Evolutionary conservation across 2,329 filamentous ascomycete genomes (phyloP).

Genomic region (Colletotrichum agaves): DNA sequence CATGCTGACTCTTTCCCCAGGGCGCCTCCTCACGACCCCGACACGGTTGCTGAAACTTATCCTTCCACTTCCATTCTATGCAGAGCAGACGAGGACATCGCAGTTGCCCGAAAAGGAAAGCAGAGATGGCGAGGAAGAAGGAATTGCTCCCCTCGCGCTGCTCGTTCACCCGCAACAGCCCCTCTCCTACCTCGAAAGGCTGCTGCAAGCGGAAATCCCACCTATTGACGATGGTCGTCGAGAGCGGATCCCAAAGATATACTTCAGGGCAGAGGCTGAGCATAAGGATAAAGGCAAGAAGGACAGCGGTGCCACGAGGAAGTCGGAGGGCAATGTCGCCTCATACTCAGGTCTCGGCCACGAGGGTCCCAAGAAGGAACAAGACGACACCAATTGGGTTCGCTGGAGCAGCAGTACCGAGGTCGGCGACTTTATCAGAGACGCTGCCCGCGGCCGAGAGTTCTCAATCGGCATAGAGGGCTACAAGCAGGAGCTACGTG

Average conservation of each 20-base stretch:
- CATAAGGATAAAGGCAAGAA: conserved; percentile 51
- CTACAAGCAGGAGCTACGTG: conserved; percentile 70
- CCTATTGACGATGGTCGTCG: conserved; percentile 71
- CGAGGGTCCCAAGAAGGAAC: conserved; percentile 58
- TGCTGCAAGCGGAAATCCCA: conserved; percentile 89
- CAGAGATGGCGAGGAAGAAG: conserved; percentile 34
- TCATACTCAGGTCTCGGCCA: conserved; percentile 77
- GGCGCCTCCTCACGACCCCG: conserved; percentile 83
- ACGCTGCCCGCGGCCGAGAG: conserved; percentile 85
- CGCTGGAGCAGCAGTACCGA: conserved; percentile 91
- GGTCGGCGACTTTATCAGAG: conserved; percentile 92
- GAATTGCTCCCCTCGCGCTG: conserved; percentile 84
- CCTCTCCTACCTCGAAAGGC: conserved; percentile 86
- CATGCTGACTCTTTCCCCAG: conserved; percentile 47
- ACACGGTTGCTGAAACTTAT: conserved; percentile 84
- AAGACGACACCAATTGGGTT: conserved; percentile 69
- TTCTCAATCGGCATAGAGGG: conserved; percentile 88
- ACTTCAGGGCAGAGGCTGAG: conserved; percentile 82
- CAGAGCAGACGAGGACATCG: conserved; percentile 24
- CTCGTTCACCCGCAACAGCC: conserved; percentile 92
- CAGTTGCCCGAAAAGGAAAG: conserved; percentile 38
- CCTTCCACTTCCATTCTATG: conserved; percentile 69
- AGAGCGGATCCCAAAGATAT: conserved; percentile 78
- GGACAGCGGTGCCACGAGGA: conserved; percentile 39
- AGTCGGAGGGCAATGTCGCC: conserved; percentile 62